Percentiles rank a stretch among this genome's conserved stretches.
These are phyloP conservation scores for Litsea cubeba DNA, from an alignment of 164 flowering plant genomes.

Conservation along the genomic window DNA sequence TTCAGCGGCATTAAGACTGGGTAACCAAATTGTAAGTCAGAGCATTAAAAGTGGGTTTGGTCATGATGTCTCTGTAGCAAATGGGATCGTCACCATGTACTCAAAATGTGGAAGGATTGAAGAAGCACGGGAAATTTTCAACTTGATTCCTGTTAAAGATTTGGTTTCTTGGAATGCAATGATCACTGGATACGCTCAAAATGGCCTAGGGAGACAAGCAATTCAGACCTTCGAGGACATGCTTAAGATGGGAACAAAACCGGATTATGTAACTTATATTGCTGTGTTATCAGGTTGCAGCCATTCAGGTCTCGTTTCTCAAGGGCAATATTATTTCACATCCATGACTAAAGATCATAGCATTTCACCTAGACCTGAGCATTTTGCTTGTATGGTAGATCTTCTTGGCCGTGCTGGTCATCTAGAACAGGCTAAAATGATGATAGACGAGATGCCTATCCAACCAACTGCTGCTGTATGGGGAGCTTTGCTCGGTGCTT, in stretches of 20 bases:
- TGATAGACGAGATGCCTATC: slow-evolving; percentile 35
- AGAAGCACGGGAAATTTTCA: slow-evolving; percentile 36
- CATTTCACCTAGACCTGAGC: slow-evolving; percentile 29
- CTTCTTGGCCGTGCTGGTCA: slow-evolving; percentile 46
- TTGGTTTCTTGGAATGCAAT: slow-evolving; percentile 53
- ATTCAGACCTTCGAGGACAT: slow-evolving; percentile 34
- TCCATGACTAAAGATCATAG: slow-evolving; percentile 36
- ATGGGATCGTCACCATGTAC: slow-evolving; percentile 38
- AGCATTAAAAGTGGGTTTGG: slow-evolving; percentile 29
- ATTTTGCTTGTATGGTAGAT: slow-evolving; percentile 51
- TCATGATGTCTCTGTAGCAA: slow-evolving; percentile 36
- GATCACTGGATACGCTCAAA: slow-evolving; percentile 47
- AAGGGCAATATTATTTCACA: slow-evolving; percentile 32
- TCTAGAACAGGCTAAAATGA: slow-evolving; percentile 36
- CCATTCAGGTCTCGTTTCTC: slow-evolving; percentile 37
- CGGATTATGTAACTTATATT: slow-evolving; percentile 42
- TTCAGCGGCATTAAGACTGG: slow-evolving; percentile 29
- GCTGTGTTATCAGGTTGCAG: slow-evolving; percentile 47
- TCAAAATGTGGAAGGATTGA: slow-evolving; percentile 40
- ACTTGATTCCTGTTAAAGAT: slow-evolving; percentile 26
- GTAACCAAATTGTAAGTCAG: slow-evolving; percentile 38
- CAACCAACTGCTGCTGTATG: slow-evolving; percentile 39
- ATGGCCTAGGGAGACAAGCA: slow-evolving; percentile 39
- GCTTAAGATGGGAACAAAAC: slow-evolving; percentile 26
- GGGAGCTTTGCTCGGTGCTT: slow-evolving; percentile 51